Evolutionary conservation across 208 protist genomes (phyloP), one percentile per base, ranked within the genome.

Genomic region (Angomonas ambiguus): DNA sequence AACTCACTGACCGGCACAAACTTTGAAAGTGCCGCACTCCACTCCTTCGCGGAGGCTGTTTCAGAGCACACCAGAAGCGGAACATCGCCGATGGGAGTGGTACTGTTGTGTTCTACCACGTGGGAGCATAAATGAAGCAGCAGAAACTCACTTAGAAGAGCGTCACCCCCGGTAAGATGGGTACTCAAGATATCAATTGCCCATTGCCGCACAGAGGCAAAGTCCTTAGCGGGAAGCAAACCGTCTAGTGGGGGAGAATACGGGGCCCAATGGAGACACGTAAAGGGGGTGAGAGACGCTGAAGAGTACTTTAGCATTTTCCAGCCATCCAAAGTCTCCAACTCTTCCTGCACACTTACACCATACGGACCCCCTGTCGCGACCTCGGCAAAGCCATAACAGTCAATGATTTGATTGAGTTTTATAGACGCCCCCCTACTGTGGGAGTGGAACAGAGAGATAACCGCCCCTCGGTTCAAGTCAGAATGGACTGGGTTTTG

Each of bases 31-130:
- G 62, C 42, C 6, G 48, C 42, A 27, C 82, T 88, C 82, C 82
- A 88, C 62, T 32, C 48, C 25, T 33, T 55, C 1, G 80, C 67
- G 13, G 65, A 34, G 5, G 91, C 32, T 3, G 67, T 51, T 10
- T 70, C 65, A 1, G 67, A 66, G 8, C 51, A 64, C 5, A 92
- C 67, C 13, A 85, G 70, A 5, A 95, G 71, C n/a, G 89, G 89
- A 6, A 95, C 49, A 62, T 95, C 89, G 16, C 89, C 89, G 41
- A 93, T 64, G 1, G 89, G 84, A 22, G 71, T 90, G 20, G 67
- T 63, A 11, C 63, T 69, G 51, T 63, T 77, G 67, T 89, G 86
- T 10, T 67, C 65, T 2, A 38, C 41, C 11, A 93, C 87, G 25
- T 67, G 61, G 5, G 76, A 66, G 59, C 83, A 83, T 18, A 95